These are phyloP conservation scores for Closterium sp. DNA, from an alignment of 139 green algal species.

Conservation along the genomic window DNA sequence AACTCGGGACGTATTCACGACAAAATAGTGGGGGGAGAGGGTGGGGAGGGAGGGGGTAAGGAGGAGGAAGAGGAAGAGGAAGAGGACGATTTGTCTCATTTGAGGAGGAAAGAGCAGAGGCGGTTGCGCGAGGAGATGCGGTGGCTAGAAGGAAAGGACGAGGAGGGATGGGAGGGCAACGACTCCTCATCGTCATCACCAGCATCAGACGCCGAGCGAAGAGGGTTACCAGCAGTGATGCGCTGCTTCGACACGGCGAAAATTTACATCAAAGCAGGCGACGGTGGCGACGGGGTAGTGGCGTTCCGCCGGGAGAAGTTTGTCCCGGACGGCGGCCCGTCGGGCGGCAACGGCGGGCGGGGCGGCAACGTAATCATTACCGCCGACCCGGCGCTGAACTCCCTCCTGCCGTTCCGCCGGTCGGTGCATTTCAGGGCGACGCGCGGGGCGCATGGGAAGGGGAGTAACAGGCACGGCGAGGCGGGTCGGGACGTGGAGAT, in stretches of 20 bases:
- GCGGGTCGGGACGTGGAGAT: conserved; percentile 77
- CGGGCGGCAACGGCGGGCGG: conserved; percentile 85
- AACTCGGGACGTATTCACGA: neutral
- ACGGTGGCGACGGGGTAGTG: conserved; percentile 91
- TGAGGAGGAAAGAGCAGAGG: conserved; percentile 25
- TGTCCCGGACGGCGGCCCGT: conserved; percentile 85
- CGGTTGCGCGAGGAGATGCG: neutral
- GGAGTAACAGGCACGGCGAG: conserved; percentile 72
- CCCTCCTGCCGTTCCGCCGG: conserved; percentile 49
- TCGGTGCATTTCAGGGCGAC: conserved; percentile 63
- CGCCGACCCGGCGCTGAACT: conserved; percentile 42
- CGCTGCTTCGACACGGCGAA: conserved; percentile 50
- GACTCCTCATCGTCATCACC: neutral
- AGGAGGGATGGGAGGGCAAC: conserved; percentile 18
- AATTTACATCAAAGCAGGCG: conserved; percentile 85
- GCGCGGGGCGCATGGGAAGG: conserved; percentile 57
- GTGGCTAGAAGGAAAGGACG: neutral
- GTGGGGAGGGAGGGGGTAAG: neutral
- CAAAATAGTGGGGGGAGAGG: neutral
- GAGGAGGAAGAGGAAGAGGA: conserved; percentile 8
- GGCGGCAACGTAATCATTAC: conserved; percentile 50
- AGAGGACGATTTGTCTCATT: conserved; percentile 10
- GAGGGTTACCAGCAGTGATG: conserved; percentile 42
- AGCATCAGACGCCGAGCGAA: conserved; percentile 2
- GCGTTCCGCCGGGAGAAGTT: conserved; percentile 96